These are phyloP conservation scores for Sporisorium iseilematis-ciliati DNA, from an alignment of 1,284 basidiomycete genomes.

Conservation along the genomic window DNA sequence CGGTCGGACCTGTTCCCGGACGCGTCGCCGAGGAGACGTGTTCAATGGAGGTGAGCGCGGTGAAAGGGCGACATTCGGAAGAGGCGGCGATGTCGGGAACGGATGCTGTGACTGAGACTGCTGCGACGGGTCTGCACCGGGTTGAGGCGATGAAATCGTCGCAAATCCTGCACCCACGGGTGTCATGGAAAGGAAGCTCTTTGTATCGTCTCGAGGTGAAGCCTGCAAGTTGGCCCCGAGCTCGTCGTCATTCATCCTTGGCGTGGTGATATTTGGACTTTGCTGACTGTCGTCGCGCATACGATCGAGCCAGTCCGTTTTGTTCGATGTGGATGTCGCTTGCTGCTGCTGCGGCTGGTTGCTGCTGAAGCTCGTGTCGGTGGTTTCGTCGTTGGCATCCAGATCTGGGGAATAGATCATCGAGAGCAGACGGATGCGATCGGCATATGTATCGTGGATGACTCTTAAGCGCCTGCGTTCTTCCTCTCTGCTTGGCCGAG, in stretches of 20 bases:
- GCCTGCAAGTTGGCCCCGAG: slow-evolving; percentile 9
- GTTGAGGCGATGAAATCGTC: background rate
- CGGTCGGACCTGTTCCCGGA: slow-evolving; percentile 13
- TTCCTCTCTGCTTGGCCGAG: slow-evolving; percentile 65
- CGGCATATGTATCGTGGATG: slow-evolving; percentile 71
- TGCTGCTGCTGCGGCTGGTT: slow-evolving; percentile 10
- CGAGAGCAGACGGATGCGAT: slow-evolving; percentile 69
- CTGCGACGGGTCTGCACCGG: background rate
- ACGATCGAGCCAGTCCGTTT: slow-evolving; percentile 41
- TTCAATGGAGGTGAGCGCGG: slow-evolving; percentile 23
- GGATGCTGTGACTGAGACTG: slow-evolving; percentile 15
- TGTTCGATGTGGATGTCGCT: slow-evolving; percentile 8
- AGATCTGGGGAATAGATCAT: slow-evolving; percentile 57
- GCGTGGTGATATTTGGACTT: background rate
- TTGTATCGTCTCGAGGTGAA: slow-evolving; percentile 17
- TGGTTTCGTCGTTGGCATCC: slow-evolving; percentile 13
- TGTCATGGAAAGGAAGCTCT: slow-evolving; percentile 40
- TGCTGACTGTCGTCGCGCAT: slow-evolving; percentile 30
- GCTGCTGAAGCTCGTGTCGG: slow-evolving; percentile 28
- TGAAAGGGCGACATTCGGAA: slow-evolving; percentile 18
- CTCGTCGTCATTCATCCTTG: slow-evolving; percentile 10
- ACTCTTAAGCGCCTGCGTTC: slow-evolving; percentile 68
- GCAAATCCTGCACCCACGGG: slow-evolving; percentile 25
- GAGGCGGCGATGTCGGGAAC: slow-evolving; percentile 31
- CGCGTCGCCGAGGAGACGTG: slow-evolving; percentile 25